Evolutionary conservation across 75 land plant species (phyloP).

Genomic region (Gnetum montanum): DNA sequence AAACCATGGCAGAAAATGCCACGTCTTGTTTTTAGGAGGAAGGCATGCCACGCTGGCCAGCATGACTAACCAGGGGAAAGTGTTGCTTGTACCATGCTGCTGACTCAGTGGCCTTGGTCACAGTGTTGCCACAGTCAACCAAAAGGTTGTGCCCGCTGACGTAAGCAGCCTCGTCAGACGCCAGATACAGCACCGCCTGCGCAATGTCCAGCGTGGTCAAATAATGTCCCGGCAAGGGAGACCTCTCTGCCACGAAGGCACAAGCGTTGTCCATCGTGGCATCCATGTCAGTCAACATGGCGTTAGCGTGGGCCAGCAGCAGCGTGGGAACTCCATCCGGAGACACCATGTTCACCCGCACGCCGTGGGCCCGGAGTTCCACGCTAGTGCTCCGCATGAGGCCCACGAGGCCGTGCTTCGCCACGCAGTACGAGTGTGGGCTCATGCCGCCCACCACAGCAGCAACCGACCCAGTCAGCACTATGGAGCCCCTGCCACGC

Average conservation of each 20-base stretch:
- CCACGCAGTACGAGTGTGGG: conserved; percentile 35
- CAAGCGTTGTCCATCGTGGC: conserved; percentile 1
- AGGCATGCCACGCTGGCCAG: background rate
- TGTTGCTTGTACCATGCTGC: background rate
- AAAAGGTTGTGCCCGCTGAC: conserved; percentile 24
- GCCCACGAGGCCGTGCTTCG: conserved; percentile 46
- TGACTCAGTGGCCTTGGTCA: background rate
- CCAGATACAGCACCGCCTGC: conserved; percentile 14
- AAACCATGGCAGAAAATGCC: too few species aligned
- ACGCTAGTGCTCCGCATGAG: conserved; percentile 31
- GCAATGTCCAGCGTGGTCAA: conserved; percentile 16
- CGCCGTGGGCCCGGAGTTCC: conserved; percentile 58
- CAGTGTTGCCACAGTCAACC: conserved; percentile 12
- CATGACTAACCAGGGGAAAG: background rate
- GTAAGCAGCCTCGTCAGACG: conserved; percentile 16
- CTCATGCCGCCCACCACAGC: conserved; percentile 25
- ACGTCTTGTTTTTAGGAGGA: too few species aligned
- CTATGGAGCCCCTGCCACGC: conserved; percentile 17
- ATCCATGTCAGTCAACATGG: conserved; percentile 5
- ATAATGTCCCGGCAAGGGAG: conserved; percentile 2
- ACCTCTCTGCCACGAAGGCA: conserved; percentile 9
- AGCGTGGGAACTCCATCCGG: conserved; percentile 58
- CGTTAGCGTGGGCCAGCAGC: conserved; percentile 1
- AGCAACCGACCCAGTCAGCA: conserved; percentile 43
- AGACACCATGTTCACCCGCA: conserved; percentile 61